Conservation (phyloP, 2,329 filamentous ascomycete species). For the Rutstroemia sydowiana region DNA sequence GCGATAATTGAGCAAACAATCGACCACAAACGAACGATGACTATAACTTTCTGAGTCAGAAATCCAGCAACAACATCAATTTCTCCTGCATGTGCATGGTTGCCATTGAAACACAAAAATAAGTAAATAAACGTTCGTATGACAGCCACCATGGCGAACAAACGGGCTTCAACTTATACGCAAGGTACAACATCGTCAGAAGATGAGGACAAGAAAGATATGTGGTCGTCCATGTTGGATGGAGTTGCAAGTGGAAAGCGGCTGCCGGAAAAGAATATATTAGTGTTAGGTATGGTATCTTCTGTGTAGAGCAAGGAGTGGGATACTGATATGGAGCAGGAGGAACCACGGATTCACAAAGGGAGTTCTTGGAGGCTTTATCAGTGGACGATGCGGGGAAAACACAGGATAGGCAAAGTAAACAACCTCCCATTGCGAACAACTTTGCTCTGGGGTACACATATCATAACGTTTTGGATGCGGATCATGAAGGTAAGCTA, state of each 20-base stretch:
- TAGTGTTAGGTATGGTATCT: constrained; percentile 62
- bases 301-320: constrained; percentile 1
- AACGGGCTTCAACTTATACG: constrained; percentile 38
- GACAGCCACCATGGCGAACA: constrained; percentile 22
- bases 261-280: constrained; percentile 82
- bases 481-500: constrained; percentile 78
- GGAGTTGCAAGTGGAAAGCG: constrained; percentile 83
- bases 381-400: constrained; percentile 34
- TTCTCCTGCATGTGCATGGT: constrained; percentile 8
- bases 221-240: constrained; percentile 92
- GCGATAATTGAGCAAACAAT: constrained; percentile 3
- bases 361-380: constrained; percentile 67
- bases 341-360: constrained; percentile 74
- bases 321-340: constrained; percentile 42
- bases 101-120: constrained; percentile 9
- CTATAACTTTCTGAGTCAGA: too few relatives aligned
- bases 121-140: constrained; percentile 7
- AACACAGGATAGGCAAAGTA: constrained; percentile 46
- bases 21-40: too few relatives aligned
- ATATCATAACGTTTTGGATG: constrained; percentile 88
- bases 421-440: constrained; percentile 76
- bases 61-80: not conserved
- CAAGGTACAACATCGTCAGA: constrained; percentile 46
- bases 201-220: constrained; percentile 65
- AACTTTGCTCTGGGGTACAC: constrained; percentile 90